phyloP scores from a whole-genome alignment of 129 eudicot species.

The Saussurea involucrata region DNA sequence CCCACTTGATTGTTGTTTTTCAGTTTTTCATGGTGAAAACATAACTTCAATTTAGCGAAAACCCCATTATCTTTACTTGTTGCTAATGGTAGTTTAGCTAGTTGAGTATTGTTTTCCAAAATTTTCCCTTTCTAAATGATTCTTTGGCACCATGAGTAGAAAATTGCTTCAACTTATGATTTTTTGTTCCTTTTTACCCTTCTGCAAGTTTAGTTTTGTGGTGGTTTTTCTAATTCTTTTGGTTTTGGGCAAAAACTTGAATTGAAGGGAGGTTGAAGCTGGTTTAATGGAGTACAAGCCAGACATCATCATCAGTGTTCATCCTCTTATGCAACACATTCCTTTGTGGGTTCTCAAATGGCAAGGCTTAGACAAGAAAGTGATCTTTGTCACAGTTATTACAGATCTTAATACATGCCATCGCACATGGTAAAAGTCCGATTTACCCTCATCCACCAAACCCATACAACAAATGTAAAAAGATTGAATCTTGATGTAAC shows the following conservation, averaged over 20 bases:
- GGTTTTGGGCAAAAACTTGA: neutral
- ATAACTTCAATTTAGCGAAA: neutral
- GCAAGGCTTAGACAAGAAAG: slow-evolving; percentile 95
- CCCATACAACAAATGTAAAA: neutral
- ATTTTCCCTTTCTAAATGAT: neutral
- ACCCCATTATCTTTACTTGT: neutral
- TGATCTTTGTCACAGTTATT: slow-evolving; percentile 85
- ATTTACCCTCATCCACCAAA: neutral
- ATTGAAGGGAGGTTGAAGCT: slow-evolving; percentile 86
- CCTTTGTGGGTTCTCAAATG: slow-evolving; percentile 95
- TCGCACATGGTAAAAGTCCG: slow-evolving; percentile 66
- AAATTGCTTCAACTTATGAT: neutral
- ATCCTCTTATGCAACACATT: slow-evolving; percentile 97
- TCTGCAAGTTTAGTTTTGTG: neutral
- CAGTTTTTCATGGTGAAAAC: neutral
- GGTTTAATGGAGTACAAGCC: slow-evolving; percentile 99
- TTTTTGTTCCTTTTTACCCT: neutral
- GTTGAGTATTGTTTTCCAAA: neutral
- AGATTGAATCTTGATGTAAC: neutral
- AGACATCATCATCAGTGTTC: slow-evolving; percentile 92
- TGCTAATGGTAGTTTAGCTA: neutral
- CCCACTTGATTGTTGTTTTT: neutral
- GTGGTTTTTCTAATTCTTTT: slow-evolving; percentile 6
- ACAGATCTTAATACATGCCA: slow-evolving; percentile 96
- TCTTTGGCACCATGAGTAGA: neutral